Conservation (phyloP, 169 alveolate species). For the Eimeria necatrix region DNA sequence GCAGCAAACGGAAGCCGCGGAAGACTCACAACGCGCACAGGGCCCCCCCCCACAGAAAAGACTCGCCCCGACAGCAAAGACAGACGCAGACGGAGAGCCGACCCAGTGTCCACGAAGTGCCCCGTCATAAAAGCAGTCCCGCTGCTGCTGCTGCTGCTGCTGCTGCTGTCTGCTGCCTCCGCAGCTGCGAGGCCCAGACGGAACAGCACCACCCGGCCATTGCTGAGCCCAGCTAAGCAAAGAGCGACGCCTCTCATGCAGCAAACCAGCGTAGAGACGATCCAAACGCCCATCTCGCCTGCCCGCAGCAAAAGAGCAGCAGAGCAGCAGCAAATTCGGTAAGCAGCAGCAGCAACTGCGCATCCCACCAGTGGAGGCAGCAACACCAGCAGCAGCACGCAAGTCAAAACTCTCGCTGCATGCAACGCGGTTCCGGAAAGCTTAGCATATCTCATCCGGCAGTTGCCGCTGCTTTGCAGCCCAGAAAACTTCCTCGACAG, state of each 20-base stretch:
- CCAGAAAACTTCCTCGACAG: neutral
- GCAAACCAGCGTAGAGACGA: constrained; percentile 6
- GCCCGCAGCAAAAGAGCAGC: constrained; percentile 34
- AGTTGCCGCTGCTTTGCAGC: too few species aligned
- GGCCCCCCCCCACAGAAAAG: constrained; percentile 46
- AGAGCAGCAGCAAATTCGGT: neutral
- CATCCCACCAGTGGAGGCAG: neutral
- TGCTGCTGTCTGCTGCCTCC: neutral
- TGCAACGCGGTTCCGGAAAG: too few species aligned
- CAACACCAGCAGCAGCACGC: neutral
- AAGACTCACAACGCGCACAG: neutral
- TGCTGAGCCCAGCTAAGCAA: constrained; percentile 46
- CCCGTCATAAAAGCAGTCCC: neutral
- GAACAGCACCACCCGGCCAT: constrained; percentile 54
- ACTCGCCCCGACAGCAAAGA: constrained; percentile 48
- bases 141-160: constrained; percentile 53
- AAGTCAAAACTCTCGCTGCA: too few species aligned
- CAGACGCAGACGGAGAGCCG: neutral
- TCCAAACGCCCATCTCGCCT: constrained; percentile 51
- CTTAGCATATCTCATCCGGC: too few species aligned
- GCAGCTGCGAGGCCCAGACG: constrained; percentile 30
- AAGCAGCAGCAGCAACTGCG: neutral
- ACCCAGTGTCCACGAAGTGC: neutral
- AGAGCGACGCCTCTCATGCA: neutral
- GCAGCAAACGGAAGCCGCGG: neutral